Evolutionary conservation across 2,329 filamentous ascomycete species (phyloP), one percentile per base, ranked within the genome.

Genomic region (Alternaria postmessia): DNA sequence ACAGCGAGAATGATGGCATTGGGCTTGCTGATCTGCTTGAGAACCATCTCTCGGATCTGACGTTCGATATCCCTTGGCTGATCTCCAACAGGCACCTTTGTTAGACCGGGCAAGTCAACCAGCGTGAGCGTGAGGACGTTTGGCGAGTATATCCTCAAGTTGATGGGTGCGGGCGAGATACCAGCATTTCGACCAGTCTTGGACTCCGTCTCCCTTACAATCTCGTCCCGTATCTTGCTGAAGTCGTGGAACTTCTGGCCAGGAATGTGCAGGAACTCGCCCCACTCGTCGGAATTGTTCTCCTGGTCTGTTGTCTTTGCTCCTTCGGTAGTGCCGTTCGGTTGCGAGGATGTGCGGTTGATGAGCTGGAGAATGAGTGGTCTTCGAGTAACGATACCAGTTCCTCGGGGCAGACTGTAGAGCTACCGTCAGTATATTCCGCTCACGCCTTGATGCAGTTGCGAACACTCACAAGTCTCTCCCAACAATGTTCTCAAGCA

Each of bases 161-260:
- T 98, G 86, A 99, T 99, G 51, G 95, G 95, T 32, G 92, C 91
- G 24, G 95, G 92, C 47, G 94, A 98, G 81, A 99, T 99, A 80
- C 94, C 95, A 51, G 91, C 92, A 85, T 99, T 99, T 78, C 90
- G 90, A 67, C 95, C 95, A 69, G 96, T 96, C 85, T 99, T 98
- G 71, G 91, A 89, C 76, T 97, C 94, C 43, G 95, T 99, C 83
- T 99, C 95, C 74, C 92, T 90, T 69, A 94, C 91, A 78, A 99
- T 99, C 83, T 99, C 95, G 59, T 98, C 95, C 73, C 95, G 89
- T 75, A 99, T 97, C 85, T 97, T 97, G 85, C 93, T 92, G 84
- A 99, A 99, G 83, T 99, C 95, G 82, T 89, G 89, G 84, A 96
- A 98, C 82, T 98, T 98, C 82, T 98, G 92, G 72, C 94, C 95